phyloP scores from a whole-genome alignment of 495 filamentous ascomycete species.

The Trichoderma orchidacearum region DNA sequence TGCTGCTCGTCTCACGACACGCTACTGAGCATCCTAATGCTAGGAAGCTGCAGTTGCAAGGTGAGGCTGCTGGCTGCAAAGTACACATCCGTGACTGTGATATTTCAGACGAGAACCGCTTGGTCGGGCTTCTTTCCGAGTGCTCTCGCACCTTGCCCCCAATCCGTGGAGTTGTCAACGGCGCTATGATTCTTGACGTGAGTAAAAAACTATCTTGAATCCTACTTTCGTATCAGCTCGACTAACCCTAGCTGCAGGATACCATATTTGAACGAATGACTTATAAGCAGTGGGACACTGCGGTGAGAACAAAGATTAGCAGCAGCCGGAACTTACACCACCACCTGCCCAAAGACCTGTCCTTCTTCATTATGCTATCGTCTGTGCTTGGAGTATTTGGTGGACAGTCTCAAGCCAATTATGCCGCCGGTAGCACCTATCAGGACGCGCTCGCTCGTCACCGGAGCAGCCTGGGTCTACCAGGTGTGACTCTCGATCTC shows the following conservation, averaged over 20 bases:
- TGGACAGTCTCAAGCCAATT: background rate
- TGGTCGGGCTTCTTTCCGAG: constrained; percentile 6
- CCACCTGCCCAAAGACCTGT: constrained; percentile 22
- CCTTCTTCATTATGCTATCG: constrained; percentile 41
- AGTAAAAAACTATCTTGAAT: constrained; percentile 7
- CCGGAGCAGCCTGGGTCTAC: background rate
- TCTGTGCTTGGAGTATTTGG: background rate
- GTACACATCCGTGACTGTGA: constrained; percentile 15
- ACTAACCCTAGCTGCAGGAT: constrained; percentile 19
- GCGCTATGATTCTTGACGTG: constrained; percentile 21
- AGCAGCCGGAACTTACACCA: constrained; percentile 17
- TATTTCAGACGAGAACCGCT: constrained; percentile 8
- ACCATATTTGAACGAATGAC: constrained; percentile 13
- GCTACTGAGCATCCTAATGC: constrained; percentile 9
- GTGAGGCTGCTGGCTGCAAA: background rate
- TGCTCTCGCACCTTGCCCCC: constrained; percentile 19
- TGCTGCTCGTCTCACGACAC: constrained; percentile 31
- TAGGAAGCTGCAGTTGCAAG: constrained; percentile 2
- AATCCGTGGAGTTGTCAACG: constrained; percentile 21
- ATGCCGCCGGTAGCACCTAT: background rate
- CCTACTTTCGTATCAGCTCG: constrained; percentile 9
- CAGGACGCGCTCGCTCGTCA: background rate
- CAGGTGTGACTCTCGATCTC: background rate
- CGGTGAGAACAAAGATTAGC: constrained; percentile 21
- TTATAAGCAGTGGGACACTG: constrained; percentile 13